Percentiles rank a stretch among this genome's conserved stretches.
Conservation (phyloP, 2,329 filamentous ascomycete genomes). For the Aspergillus sp. region DNA sequence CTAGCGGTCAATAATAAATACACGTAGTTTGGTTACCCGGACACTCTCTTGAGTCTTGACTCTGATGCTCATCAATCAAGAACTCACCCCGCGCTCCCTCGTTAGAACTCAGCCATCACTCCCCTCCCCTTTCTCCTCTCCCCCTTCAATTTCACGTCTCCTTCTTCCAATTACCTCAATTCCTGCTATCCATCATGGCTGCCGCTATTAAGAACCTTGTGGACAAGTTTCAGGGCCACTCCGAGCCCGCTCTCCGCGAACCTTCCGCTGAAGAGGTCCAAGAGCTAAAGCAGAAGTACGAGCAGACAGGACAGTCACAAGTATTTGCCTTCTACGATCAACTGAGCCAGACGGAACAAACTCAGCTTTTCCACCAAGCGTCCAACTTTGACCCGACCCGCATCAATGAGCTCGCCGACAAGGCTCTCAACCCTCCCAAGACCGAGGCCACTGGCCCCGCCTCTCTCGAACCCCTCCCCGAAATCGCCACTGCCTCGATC, state of each 20-base stretch:
- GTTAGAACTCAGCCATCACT: constrained; percentile 5
- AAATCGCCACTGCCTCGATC: constrained; percentile 82
- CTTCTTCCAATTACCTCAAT: background rate
- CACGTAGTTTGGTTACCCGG: constrained; percentile 4
- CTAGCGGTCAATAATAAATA: constrained; percentile 14
- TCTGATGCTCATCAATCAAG: constrained; percentile 4
- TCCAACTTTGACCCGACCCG: constrained; percentile 75
- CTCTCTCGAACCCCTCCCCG: constrained; percentile 81
- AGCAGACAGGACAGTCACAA: constrained; percentile 73
- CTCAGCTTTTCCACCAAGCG: constrained; percentile 77
- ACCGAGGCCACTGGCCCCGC: constrained; percentile 45
- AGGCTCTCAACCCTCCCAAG: constrained; percentile 75
- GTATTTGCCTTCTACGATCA: constrained; percentile 87
- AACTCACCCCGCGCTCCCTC: constrained; percentile 27
- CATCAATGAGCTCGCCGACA: constrained; percentile 84
- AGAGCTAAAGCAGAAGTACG: constrained; percentile 70
- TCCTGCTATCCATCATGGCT: constrained; percentile 32
- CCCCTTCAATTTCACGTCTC: background rate
- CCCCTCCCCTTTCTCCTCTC: constrained; percentile 10
- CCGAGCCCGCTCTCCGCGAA: constrained; percentile 43
- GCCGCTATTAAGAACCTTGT: constrained; percentile 47
- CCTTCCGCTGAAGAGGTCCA: constrained; percentile 66
- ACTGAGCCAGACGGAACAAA: constrained; percentile 71
- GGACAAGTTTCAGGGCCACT: constrained; percentile 45
- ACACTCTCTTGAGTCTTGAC: background rate